Evolutionary conservation across 1,139 yeast species (phyloP), one percentile per base, ranked within the genome.

Genomic region (Dujonia santamariae): DNA sequence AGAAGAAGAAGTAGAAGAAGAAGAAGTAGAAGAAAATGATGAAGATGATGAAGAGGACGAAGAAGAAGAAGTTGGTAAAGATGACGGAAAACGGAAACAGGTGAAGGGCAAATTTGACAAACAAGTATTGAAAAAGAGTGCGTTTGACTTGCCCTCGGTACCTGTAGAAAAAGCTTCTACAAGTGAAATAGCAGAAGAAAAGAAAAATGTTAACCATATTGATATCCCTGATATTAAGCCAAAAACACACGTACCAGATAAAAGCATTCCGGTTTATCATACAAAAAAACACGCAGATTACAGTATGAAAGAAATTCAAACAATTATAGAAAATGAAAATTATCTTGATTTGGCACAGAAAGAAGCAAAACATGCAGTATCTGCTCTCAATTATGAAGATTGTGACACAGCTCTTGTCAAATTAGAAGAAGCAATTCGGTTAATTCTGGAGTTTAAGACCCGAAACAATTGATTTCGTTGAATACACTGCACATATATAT

Each of bases 361-460:
- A 30, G 55, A 54, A 27, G 59, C 61, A 30, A 52, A 49, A 28
- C 56, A 53, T 35, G 62, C 61, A 16, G 45, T 56, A 13, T 53
- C 59, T 16, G 59, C 62, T 6, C 44, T 57, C 19, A 50, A 48
- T 32, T 55, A 56, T 34, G 61, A 56, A 38, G 62, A 57, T 28
- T 37, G 45, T 7, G 41, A 35, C 9, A 57, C 62, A 2, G 62
- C 61, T 1, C 12, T 47, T 4, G 19, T 25, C 4, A 51, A 51
- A 31, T 27, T 51, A 19, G 34, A 38, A 16, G 46, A 42, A 17
- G 50, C 55, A 1, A 28, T 48, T 5, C 35, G 32, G 3, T 26
- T 48, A 7, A 30, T 48, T n/a, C 19, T 32, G 16, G 29, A 28
- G 30, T 33, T 18, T 14, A 4, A 29, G 15, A 14, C 7, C 14